Percentiles rank a stretch among this genome's conserved stretches.
Evolutionary conservation across 177 flowering plant species (phyloP).

Genomic region (Telopea speciosissima): DNA sequence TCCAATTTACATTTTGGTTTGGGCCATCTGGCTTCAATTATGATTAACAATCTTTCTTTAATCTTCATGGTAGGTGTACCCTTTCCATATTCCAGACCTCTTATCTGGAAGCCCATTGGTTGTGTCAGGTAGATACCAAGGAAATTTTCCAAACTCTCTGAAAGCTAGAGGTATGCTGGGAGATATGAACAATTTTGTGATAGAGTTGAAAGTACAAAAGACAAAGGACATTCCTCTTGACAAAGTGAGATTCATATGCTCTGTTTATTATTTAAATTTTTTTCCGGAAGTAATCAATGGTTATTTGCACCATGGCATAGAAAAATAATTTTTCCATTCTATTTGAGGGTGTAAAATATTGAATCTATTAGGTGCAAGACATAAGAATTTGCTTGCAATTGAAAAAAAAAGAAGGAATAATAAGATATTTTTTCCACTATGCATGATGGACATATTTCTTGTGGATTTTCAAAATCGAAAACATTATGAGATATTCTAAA

Average conservation of each 20-base stretch:
- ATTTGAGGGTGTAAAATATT: background rate
- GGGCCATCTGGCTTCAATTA: too few species aligned
- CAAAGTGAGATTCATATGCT: conserved; percentile 35
- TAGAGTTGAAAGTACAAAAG: conserved; percentile 47
- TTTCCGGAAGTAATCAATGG: background rate
- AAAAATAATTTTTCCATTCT: background rate
- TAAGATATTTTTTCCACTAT: too few species aligned
- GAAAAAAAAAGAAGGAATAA: too few species aligned
- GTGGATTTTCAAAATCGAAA: too few species aligned
- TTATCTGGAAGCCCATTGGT: conserved; percentile 49
- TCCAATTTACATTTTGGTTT: background rate
- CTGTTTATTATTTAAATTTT: too few species aligned
- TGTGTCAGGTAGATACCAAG: conserved; percentile 66
- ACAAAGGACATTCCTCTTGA: conserved; percentile 61
- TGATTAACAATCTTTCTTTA: conserved; percentile 1
- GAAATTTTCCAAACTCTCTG: conserved; percentile 53
- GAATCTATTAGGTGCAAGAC: too few species aligned
- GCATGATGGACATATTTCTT: too few species aligned
- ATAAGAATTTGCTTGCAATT: too few species aligned
- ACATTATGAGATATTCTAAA: too few species aligned
- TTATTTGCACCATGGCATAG: background rate
- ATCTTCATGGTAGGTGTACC: conserved; percentile 45
- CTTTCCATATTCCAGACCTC: conserved; percentile 64
- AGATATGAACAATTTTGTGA: conserved; percentile 32
- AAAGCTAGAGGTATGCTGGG: conserved; percentile 46